Percentiles rank a stretch among this genome's conserved stretches.
These are phyloP conservation scores for Helotiales sp. DNA, from an alignment of 2,329 filamentous ascomycete species.

Conservation along the genomic window DNA sequence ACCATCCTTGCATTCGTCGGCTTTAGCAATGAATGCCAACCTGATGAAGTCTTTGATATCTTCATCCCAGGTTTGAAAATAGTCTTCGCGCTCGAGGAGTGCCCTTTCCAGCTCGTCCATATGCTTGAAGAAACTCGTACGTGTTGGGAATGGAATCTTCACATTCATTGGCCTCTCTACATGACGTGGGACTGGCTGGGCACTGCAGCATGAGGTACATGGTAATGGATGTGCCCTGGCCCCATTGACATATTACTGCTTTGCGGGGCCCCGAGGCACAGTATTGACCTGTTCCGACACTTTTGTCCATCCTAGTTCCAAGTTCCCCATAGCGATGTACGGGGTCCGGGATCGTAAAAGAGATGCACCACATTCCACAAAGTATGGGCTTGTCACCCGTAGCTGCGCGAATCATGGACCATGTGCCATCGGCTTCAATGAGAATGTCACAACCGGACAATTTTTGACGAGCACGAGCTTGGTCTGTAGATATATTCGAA, in stretches of 20 bases:
- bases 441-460: no score
- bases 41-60: slow-evolving; percentile 9
- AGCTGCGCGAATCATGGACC: slow-evolving; percentile 38
- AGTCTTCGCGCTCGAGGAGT: slow-evolving; percentile 1
- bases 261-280: slow-evolving; percentile 7
- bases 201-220: slow-evolving; percentile 20
- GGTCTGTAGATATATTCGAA: no score
- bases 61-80: slow-evolving; percentile 8
- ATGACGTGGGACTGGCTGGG: no score
- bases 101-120: slow-evolving; percentile 2
- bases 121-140: not conserved
- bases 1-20: not conserved
- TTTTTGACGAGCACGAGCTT: no score
- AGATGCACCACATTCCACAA: slow-evolving; percentile 14
- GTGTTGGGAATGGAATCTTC: not conserved
- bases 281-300: slow-evolving; percentile 19
- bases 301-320: not conserved
- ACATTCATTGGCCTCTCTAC: no score
- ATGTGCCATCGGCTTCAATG: slow-evolving; percentile 46
- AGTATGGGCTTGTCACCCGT: slow-evolving; percentile 9
- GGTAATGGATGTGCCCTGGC: slow-evolving; percentile 9
- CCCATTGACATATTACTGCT: slow-evolving; percentile 17
- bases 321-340: slow-evolving; percentile 11
- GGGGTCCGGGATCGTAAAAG: slow-evolving; percentile 19
- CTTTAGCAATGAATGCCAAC: no score